A percentile compares a stretch with the other conserved stretches of the same genome.
phyloP scores from a whole-genome alignment of 805 yeast genomes.

The Schwanniomyces pseudopolymorphus region DNA sequence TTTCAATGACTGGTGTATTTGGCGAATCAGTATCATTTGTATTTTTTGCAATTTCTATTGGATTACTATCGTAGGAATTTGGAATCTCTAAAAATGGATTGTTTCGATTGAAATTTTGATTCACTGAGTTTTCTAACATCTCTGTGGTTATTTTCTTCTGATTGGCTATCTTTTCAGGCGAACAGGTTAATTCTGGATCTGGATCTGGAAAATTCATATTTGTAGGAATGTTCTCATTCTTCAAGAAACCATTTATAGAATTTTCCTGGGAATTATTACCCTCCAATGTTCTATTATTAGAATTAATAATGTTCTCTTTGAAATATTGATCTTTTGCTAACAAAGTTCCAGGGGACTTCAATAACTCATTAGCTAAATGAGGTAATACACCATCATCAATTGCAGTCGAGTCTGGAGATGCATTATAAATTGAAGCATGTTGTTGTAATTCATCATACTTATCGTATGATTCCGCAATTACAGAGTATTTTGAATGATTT shows the following conservation, averaged over 20 bases:
- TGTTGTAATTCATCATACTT: constrained; percentile 29
- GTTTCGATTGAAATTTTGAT: background rate
- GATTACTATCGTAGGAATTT: background rate
- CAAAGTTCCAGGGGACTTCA: constrained; percentile 28
- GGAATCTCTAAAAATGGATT: background rate
- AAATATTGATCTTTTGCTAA: constrained; percentile 28
- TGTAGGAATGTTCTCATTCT: constrained; percentile 8
- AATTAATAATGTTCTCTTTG: constrained; percentile 20
- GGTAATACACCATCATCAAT: constrained; percentile 22
- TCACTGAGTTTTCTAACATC: constrained; percentile 22
- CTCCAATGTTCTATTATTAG: constrained; percentile 4
- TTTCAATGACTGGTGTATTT: background rate
- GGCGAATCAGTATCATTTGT: background rate
- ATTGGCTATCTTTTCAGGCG: constrained; percentile 14
- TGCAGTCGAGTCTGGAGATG: constrained; percentile 15
- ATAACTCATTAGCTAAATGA: constrained; percentile 38
- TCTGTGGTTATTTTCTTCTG: background rate
- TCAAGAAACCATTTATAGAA: constrained; percentile 9
- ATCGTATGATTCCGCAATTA: constrained; percentile 24
- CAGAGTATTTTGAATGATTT: constrained; percentile 21
- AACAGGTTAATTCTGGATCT: constrained; percentile 25
- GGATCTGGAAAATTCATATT: constrained; percentile 31
- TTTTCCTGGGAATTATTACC: constrained; percentile 3
- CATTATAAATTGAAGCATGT: constrained; percentile 32
- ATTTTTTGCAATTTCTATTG: background rate